These are phyloP conservation scores for Zostera marina DNA, from an alignment of 116 monocot genomes.

Conservation along the genomic window DNA sequence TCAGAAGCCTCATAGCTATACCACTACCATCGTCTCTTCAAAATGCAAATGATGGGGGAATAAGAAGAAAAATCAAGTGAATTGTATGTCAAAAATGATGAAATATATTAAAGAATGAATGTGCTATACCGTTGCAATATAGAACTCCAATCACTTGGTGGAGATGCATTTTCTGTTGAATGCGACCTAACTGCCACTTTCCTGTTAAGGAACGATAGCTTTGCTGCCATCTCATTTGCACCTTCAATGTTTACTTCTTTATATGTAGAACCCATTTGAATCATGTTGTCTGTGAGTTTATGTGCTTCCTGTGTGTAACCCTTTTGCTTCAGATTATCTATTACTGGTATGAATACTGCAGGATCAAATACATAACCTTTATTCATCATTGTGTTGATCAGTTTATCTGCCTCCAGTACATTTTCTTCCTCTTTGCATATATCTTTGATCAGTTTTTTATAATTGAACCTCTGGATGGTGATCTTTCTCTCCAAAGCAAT, in stretches of 20 bases:
- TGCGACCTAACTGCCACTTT: constrained; percentile 5
- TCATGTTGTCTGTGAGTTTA: constrained; percentile 64
- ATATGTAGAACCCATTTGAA: constrained; percentile 44
- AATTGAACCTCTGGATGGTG: constrained; percentile 32
- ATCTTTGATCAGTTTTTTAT: constrained; percentile 43
- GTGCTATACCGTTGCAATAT: constrained; percentile 63
- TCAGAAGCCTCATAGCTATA: constrained; percentile 53
- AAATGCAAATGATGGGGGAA: too few relatives aligned
- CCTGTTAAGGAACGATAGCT: background rate
- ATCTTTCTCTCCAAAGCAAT: constrained; percentile 36
- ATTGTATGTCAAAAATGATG: background rate
- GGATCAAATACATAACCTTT: constrained; percentile 62
- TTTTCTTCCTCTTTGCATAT: constrained; percentile 50
- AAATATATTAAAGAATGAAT: background rate
- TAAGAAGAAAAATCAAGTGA: too few relatives aligned
- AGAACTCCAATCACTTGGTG: constrained; percentile 39
- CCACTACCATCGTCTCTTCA: constrained; percentile 89
- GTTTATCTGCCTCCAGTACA: constrained; percentile 33
- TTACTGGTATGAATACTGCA: constrained; percentile 63
- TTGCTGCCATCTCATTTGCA: background rate
- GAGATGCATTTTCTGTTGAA: constrained; percentile 11
- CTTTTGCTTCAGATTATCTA: constrained; percentile 46
- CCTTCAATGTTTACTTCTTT: constrained; percentile 13
- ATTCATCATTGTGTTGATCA: constrained; percentile 37
- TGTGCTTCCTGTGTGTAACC: constrained; percentile 62